These are phyloP conservation scores for Triangularia verruculosa DNA, from an alignment of 2,329 filamentous ascomycete genomes.

Conservation along the genomic window DNA sequence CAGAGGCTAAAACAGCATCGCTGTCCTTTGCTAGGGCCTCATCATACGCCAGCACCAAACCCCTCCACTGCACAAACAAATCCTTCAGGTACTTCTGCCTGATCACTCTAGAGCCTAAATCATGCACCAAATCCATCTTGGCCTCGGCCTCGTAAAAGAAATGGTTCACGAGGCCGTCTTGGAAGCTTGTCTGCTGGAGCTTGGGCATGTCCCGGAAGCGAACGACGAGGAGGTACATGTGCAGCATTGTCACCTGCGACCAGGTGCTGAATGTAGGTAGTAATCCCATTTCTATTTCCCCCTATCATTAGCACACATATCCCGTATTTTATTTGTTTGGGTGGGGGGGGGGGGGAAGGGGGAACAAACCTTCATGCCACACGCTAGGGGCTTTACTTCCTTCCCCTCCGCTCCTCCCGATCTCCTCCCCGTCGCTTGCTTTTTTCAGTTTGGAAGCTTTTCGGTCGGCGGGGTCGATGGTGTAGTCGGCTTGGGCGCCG, in stretches of 20 bases:
- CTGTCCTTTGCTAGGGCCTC: conserved; percentile 71
- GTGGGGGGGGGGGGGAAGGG: not conserved
- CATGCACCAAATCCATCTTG: conserved; percentile 78
- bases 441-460: conserved; percentile 66
- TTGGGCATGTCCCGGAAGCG: conserved; percentile 76
- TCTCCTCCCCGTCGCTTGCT: conserved; percentile 75
- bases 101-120: conserved; percentile 56
- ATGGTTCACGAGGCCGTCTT: conserved; percentile 88
- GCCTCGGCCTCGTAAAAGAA: conserved; percentile 90
- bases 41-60: conserved; percentile 78
- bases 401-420: conserved; percentile 59
- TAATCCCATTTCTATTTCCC: conserved; percentile 65
- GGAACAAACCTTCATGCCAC: conserved; percentile 74
- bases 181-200: conserved; percentile 69
- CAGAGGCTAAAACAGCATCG: conserved; percentile 73
- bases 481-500: conserved; percentile 70
- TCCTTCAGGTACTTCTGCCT: conserved; percentile 75
- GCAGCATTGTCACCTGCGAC: conserved; percentile 93
- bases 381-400: conserved; percentile 45
- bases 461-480: conserved; percentile 64
- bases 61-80: conserved; percentile 90
- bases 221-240: conserved; percentile 88
- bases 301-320: conserved; percentile 1
- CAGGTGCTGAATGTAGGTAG: conserved; percentile 89
- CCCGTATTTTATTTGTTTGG: not conserved